Evolutionary conservation across 129 eudicot species (phyloP).

Genomic region (Heracleum sosnowskyi): DNA sequence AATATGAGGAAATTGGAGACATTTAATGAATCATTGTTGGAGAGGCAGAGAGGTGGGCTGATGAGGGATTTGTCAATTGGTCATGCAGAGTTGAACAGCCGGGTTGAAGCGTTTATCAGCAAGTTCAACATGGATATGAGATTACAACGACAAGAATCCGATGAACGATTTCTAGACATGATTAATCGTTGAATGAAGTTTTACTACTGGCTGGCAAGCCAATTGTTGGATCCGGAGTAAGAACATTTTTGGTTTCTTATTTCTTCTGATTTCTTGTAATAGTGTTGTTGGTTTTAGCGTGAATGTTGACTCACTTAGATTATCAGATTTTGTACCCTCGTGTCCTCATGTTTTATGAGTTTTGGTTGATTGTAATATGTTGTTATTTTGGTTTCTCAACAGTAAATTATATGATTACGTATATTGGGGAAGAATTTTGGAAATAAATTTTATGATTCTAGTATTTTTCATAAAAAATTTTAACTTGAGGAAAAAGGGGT

Average conservation of each 20-base stretch:
- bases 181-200: slow-evolving; percentile 18
- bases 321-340: background rate
- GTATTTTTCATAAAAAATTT: too few species aligned
- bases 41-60: slow-evolving; percentile 27
- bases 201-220: background rate
- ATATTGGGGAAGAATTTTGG: too few species aligned
- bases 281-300: background rate
- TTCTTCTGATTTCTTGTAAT: background rate
- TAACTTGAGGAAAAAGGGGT: too few species aligned
- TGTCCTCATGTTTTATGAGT: too few species aligned
- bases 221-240: background rate
- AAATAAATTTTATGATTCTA: too few species aligned
- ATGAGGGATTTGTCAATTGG: slow-evolving; percentile 26
- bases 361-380: background rate
- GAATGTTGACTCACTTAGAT: background rate
- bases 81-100: slow-evolving; percentile 47
- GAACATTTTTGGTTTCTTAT: background rate
- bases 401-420: too few species aligned
- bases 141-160: slow-evolving; percentile 28
- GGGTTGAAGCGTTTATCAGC: slow-evolving; percentile 58
- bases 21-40: slow-evolving; percentile 40
- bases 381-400: background rate
- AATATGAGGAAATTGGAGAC: slow-evolving; percentile 53
- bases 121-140: slow-evolving; percentile 32
- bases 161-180: slow-evolving; percentile 30